Percentiles rank a stretch among this genome's conserved stretches.
These are phyloP conservation scores for Fusarium guadeloupense DNA, from an alignment of 2,329 filamentous ascomycete genomes.

Conservation along the genomic window DNA sequence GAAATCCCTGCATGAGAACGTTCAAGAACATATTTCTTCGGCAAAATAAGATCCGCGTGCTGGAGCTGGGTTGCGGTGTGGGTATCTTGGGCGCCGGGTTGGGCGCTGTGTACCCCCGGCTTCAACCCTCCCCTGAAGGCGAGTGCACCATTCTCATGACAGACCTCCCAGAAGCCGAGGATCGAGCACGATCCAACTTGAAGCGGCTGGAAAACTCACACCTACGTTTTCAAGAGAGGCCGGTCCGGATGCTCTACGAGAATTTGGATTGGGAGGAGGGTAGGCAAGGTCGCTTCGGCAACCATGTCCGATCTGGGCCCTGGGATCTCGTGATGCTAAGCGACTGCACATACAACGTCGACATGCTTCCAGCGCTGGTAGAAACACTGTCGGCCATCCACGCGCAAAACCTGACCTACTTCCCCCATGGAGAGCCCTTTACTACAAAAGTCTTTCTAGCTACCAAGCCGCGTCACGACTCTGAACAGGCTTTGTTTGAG, in stretches of 20 bases:
- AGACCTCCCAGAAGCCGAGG: constrained; percentile 64
- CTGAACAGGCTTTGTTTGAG: constrained; percentile 60
- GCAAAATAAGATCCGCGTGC: constrained; percentile 50
- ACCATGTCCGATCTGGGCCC: constrained; percentile 47
- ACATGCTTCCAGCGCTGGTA: constrained; percentile 63
- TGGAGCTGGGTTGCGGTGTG: constrained; percentile 67
- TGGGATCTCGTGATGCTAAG: constrained; percentile 67
- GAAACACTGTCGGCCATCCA: constrained; percentile 63
- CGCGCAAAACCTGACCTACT: constrained; percentile 44
- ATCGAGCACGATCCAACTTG: constrained; percentile 60
- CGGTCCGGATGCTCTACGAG: constrained; percentile 56
- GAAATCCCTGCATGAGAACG: constrained; percentile 42
- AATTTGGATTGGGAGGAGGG: constrained; percentile 67
- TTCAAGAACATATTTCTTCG: constrained; percentile 46
- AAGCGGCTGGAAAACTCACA: constrained; percentile 36
- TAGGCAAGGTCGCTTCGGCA: constrained; percentile 55
- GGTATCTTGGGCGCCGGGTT: constrained; percentile 64
- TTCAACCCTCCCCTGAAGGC: constrained; percentile 24
- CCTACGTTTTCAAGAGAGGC: constrained; percentile 25
- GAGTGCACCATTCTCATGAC: constrained; percentile 60
- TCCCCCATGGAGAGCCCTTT: constrained; percentile 23
- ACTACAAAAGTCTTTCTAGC: constrained; percentile 61
- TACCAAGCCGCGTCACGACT: constrained; percentile 65
- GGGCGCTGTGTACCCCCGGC: constrained; percentile 48
- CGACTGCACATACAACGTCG: constrained; percentile 70